Evolutionary conservation across 345 rosid species (phyloP).

Genomic region (Eutrema heterophyllum): DNA sequence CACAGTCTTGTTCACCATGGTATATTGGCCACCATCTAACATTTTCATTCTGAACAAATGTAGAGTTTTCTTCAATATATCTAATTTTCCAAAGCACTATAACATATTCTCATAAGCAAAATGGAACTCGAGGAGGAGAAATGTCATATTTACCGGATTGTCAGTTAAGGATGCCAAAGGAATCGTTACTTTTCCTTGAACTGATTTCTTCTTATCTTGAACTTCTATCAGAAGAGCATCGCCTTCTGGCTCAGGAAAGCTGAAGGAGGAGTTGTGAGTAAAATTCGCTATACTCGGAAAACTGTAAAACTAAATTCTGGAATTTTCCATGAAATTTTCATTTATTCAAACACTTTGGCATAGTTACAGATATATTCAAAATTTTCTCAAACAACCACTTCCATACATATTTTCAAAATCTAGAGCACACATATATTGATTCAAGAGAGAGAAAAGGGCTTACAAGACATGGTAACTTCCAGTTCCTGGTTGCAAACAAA

Average conservation of each 20-base stretch:
- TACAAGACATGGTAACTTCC: slow-evolving; percentile 92
- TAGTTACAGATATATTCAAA: background rate
- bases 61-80: slow-evolving; percentile 12
- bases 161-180: slow-evolving; percentile 66
- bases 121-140: background rate
- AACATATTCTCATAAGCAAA: slow-evolving; percentile 8
- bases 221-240: slow-evolving; percentile 82
- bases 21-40: slow-evolving; percentile 84
- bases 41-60: slow-evolving; percentile 62
- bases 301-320: background rate
- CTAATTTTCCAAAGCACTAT: background rate
- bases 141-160: slow-evolving; percentile 52
- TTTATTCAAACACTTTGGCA: background rate
- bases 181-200: slow-evolving; percentile 71
- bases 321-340: background rate
- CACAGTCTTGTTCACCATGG: slow-evolving; percentile 91
- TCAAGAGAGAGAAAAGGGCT: slow-evolving; percentile 31
- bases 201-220: slow-evolving; percentile 60
- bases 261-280: slow-evolving; percentile 31
- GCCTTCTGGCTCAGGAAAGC: slow-evolving; percentile 83
- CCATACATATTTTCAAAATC: background rate
- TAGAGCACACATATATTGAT: background rate
- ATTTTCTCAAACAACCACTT: background rate
- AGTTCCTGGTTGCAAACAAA: slow-evolving; percentile 78
- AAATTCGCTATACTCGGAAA: slow-evolving; percentile 9